Evolutionary conservation across 1,139 yeast genomes (phyloP).

Genomic region (Hansenula sp.): DNA sequence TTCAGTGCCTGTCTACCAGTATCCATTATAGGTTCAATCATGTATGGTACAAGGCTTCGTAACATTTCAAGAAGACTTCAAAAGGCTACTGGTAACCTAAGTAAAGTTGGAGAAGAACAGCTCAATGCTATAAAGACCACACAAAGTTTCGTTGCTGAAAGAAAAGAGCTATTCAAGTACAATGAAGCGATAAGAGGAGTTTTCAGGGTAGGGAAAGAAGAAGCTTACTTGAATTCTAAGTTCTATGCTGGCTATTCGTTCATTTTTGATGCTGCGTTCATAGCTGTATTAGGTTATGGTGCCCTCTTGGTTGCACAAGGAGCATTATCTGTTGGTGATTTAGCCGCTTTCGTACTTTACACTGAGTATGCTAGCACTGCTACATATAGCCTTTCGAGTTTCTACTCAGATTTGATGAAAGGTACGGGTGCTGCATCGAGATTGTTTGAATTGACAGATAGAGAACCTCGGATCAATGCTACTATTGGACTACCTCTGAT

Average conservation of each 20-base stretch:
- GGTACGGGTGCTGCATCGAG: slow-evolving; percentile 97
- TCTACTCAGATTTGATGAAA: slow-evolving; percentile 91
- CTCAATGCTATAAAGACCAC: slow-evolving; percentile 82
- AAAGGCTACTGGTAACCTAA: slow-evolving; percentile 79
- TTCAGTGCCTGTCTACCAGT: slow-evolving; percentile 83
- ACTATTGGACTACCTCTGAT: slow-evolving; percentile 48
- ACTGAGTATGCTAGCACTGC: slow-evolving; percentile 91
- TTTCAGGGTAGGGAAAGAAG: slow-evolving; percentile 69
- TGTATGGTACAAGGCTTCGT: slow-evolving; percentile 79
- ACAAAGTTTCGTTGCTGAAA: slow-evolving; percentile 86
- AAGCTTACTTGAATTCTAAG: slow-evolving; percentile 74
- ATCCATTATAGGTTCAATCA: slow-evolving; percentile 64
- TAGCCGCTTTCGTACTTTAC: slow-evolving; percentile 90
- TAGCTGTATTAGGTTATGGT: slow-evolving; percentile 76
- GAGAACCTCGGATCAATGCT: slow-evolving; percentile 64
- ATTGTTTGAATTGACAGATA: slow-evolving; percentile 80
- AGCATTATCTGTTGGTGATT: slow-evolving; percentile 76
- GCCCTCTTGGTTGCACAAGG: slow-evolving; percentile 73
- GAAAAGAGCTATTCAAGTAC: slow-evolving; percentile 55
- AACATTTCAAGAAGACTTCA: slow-evolving; percentile 73
- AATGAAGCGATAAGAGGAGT: slow-evolving; percentile 72
- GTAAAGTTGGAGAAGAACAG: slow-evolving; percentile 90
- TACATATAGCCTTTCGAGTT: slow-evolving; percentile 83
- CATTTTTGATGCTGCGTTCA: slow-evolving; percentile 75
- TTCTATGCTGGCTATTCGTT: slow-evolving; percentile 77